Base-by-base conservation (phyloP, 768 basidiomycete species). In the Cystobasidium tubakii region DNA sequence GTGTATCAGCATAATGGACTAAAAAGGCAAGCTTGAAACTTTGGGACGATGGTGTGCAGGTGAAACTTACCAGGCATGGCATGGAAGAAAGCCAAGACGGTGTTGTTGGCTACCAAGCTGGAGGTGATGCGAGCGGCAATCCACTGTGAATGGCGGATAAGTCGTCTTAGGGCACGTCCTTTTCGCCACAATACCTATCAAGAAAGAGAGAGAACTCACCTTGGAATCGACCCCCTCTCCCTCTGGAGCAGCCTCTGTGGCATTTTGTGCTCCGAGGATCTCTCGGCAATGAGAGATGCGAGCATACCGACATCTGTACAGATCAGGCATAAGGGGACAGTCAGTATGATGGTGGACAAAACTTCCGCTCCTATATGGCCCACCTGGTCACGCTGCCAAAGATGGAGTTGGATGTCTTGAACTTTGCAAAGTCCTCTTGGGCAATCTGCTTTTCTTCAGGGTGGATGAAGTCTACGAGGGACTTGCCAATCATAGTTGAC, bases 351-450 rank as follows among this genome's bases (percentile, higher is more conserved):
- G 31, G 57, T 34, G 13, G 2, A 23, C 27, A 0, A 12, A 21
- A 25, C 23, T 1, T 36, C 0, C 33, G 25, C n/a, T 1, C 10
- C 19, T 19, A 42, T 17, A 29, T 10, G 36, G 57, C 75, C 50
- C 64, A 78, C 78, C 77, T 69, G 1, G 79, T 78, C 21, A 79
- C 77, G 44, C 76, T 78, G 9, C 79, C 79, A 36, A 78, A 79
- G 12, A 79, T 75, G 46, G 76, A 74, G 0, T 46, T 57, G 2
- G 62, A 60, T n/a, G 74, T 65, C 7, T 76, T 60, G 44, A 78
- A 77, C 0, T 62, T 73, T 10, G 70, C 66, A 31, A 62, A 46
- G 44, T 78, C 75, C 34, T 62, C 67, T 19, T 60, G 54, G 17
- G 66, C 75, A 1, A 54, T 31, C 23, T 31, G 60, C 0, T 62